Conservation (phyloP, 129 eudicot species). For the Sambucus nigra region DNA sequence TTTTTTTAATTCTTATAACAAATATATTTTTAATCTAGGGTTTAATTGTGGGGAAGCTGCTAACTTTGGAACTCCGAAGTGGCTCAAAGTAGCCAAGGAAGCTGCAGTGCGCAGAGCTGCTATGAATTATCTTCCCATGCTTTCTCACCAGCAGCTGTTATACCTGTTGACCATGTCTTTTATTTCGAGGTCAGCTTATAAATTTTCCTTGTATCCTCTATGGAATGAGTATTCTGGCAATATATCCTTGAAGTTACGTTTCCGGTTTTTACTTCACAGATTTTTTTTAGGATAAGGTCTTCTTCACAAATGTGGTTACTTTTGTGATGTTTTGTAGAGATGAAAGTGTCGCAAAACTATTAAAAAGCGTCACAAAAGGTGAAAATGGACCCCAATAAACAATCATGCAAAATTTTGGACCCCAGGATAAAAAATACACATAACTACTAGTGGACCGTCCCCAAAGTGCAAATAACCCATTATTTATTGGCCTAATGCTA, state of each 20-base stretch:
- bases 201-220: neutral
- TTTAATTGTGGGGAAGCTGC: slow-evolving; percentile 99
- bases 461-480: no score
- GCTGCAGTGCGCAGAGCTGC: slow-evolving; percentile 99
- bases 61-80: slow-evolving; percentile 83
- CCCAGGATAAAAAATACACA: no score
- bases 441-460: no score
- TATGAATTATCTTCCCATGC: slow-evolving; percentile 98
- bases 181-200: slow-evolving; percentile 57
- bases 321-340: no score
- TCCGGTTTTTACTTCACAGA: neutral
- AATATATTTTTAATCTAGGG: slow-evolving; percentile 28
- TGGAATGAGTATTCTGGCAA: neutral
- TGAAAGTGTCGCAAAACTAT: no score
- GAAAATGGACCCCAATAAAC: no score
- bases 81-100: slow-evolving; percentile 92
- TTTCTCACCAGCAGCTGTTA: slow-evolving; percentile 92
- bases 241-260: neutral
- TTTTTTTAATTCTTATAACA: slow-evolving; percentile 7
- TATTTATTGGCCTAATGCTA: no score
- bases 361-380: no score
- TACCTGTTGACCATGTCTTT: slow-evolving; percentile 93
- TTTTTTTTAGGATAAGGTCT: no score
- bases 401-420: no score
- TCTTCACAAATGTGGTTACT: no score